Evolutionary conservation across 1,284 basidiomycete species (phyloP).

Genomic region (Agaricales sp.): DNA sequence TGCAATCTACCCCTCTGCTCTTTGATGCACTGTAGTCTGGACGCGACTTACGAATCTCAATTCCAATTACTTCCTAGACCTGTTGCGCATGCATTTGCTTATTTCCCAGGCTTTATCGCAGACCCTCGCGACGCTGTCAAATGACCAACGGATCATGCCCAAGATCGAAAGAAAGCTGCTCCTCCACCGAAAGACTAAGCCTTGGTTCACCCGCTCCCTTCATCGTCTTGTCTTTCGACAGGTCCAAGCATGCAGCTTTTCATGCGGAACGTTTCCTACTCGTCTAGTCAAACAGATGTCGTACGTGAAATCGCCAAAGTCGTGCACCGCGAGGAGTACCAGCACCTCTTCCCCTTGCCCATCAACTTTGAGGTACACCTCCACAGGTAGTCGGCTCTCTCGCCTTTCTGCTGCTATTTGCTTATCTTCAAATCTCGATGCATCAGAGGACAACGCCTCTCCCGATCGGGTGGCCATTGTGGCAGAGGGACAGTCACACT

Average conservation of each 20-base stretch:
- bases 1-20: neutral
- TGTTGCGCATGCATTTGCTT: neutral
- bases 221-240: neutral
- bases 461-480: conserved; percentile 18
- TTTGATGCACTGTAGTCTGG: neutral
- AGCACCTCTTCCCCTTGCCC: conserved; percentile 17
- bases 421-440: neutral
- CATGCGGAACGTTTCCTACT: conserved; percentile 25
- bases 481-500: conserved; percentile 40
- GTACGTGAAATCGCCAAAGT: conserved; percentile 27
- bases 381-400: conserved; percentile 20
- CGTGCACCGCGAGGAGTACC: conserved; percentile 33
- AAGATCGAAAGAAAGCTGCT: neutral
- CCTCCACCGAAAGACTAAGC: neutral
- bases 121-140: neutral
- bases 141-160: neutral
- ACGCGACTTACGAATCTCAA: neutral
- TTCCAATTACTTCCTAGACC: neutral
- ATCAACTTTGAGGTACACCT: conserved; percentile 42
- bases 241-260: conserved; percentile 22
- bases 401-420: neutral
- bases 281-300: conserved; percentile 23
- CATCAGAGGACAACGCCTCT: neutral
- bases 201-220: neutral
- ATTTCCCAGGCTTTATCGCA: neutral